These are phyloP conservation scores for Naganishia albida DNA, from an alignment of 1,284 basidiomycete species.

Conservation along the genomic window DNA sequence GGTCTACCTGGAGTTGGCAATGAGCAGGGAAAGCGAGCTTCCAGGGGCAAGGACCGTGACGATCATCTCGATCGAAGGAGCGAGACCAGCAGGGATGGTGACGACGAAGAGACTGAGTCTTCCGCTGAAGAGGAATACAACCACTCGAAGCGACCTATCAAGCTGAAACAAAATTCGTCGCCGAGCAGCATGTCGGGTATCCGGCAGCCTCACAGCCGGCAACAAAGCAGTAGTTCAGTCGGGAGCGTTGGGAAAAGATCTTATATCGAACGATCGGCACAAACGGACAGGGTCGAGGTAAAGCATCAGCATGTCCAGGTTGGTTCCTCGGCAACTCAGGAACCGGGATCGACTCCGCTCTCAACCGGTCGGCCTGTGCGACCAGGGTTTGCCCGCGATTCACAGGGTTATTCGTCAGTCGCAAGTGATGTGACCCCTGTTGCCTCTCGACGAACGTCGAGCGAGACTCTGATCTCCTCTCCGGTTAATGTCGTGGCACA, in stretches of 20 bases:
- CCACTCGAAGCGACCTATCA: slow-evolving; percentile 37
- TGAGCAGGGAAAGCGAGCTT: slow-evolving; percentile 15
- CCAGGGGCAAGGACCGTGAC: slow-evolving; percentile 50
- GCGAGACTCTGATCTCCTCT: slow-evolving; percentile 22
- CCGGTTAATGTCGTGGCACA: background rate
- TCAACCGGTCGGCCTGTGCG: background rate
- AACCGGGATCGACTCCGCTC: background rate
- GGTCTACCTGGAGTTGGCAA: slow-evolving; percentile 1
- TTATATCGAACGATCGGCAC: slow-evolving; percentile 14
- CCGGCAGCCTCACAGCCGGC: slow-evolving; percentile 10
- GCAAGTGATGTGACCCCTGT: slow-evolving; percentile 5
- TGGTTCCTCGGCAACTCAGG: background rate
- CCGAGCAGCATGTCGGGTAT: background rate
- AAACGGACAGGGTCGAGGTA: slow-evolving; percentile 26
- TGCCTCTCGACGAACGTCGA: slow-evolving; percentile 9
- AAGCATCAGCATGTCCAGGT: slow-evolving; percentile 2
- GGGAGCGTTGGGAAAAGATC: slow-evolving; percentile 4
- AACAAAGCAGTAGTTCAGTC: background rate
- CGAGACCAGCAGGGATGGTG: slow-evolving; percentile 73
- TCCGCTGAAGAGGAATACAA: slow-evolving; percentile 47
- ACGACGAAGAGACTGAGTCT: slow-evolving; percentile 62
- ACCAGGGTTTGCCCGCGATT: slow-evolving; percentile 2
- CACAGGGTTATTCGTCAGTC: slow-evolving; percentile 1
- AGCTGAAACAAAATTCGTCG: slow-evolving; percentile 4
- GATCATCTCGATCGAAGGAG: slow-evolving; percentile 29